These are phyloP conservation scores for Backusella luteola DNA, from an alignment of 192 early-diverging fungal species.

Conservation along the genomic window DNA sequence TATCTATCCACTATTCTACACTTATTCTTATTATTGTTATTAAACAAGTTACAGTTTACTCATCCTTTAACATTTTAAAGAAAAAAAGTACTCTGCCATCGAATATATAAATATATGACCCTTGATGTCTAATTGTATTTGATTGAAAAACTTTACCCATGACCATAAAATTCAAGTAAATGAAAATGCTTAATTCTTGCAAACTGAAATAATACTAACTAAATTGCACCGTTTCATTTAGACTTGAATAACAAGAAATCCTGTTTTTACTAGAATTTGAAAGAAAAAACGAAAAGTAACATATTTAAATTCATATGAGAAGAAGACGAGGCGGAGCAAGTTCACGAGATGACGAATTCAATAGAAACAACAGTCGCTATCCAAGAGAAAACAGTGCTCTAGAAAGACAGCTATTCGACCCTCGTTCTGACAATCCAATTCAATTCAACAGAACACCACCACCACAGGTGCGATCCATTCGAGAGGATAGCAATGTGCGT, in stretches of 20 bases:
- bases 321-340: slow-evolving; percentile 4
- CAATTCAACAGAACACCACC: slow-evolving; percentile 3
- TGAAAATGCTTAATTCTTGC: background rate
- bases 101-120: background rate
- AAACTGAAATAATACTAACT: background rate
- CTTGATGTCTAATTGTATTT: slow-evolving; percentile 1
- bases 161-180: slow-evolving; percentile 1
- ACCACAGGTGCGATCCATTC: background rate
- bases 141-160: background rate
- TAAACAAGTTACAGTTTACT: background rate
- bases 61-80: background rate
- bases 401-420: slow-evolving; percentile 11
- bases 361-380: background rate
- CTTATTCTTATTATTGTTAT: background rate
- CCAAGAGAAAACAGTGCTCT: background rate
- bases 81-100: background rate
- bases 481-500: background rate
- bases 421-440: slow-evolving; percentile 6
- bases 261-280: background rate
- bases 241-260: background rate
- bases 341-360: slow-evolving; percentile 11
- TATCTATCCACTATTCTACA: background rate
- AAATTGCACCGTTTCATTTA: background rate
- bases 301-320: background rate
- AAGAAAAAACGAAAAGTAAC: background rate